Evolutionary conservation across 805 yeast species (phyloP).

Genomic region (Brettanomyces naardenensis): DNA sequence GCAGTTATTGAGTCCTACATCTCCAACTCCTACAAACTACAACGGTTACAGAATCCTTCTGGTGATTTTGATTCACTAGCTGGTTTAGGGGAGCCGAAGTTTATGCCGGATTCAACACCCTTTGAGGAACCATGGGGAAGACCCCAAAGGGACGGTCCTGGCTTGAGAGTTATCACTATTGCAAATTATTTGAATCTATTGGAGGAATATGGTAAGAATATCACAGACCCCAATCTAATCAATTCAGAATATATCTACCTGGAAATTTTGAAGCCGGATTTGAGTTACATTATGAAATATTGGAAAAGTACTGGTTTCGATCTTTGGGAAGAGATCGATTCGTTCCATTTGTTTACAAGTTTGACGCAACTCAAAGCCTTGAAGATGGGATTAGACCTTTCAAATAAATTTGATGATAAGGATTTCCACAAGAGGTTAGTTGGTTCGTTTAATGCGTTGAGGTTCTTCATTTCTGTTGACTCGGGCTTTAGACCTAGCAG

Average conservation of each 20-base stretch:
- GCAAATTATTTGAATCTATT: slow-evolving; percentile 44
- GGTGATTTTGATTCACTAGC: slow-evolving; percentile 47
- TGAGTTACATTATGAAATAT: slow-evolving; percentile 47
- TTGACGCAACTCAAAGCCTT: slow-evolving; percentile 68
- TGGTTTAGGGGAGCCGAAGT: slow-evolving; percentile 90
- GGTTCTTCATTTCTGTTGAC: slow-evolving; percentile 30
- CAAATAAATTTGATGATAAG: slow-evolving; percentile 23
- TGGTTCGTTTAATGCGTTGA: slow-evolving; percentile 27
- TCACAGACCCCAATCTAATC: slow-evolving; percentile 21
- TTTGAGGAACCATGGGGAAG: slow-evolving; percentile 79
- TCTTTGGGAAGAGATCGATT: slow-evolving; percentile 84
- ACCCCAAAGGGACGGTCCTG: slow-evolving; percentile 95
- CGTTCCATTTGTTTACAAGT: slow-evolving; percentile 73
- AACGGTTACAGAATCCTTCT: slow-evolving; percentile 59
- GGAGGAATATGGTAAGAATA: slow-evolving; percentile 19
- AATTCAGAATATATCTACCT: slow-evolving; percentile 32
- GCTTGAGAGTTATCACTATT: slow-evolving; percentile 63
- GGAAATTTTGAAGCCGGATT: slow-evolving; percentile 58
- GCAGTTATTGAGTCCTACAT: slow-evolving; percentile 51
- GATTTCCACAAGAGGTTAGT: slow-evolving; percentile 25
- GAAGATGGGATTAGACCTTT: slow-evolving; percentile 41
- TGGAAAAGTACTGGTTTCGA: slow-evolving; percentile 75
- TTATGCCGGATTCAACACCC: slow-evolving; percentile 53
- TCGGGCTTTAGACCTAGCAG: slow-evolving; percentile 33
- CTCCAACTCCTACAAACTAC: slow-evolving; percentile 48